Conservation (phyloP, 805 yeast species). For the Teunomyces atbi region DNA sequence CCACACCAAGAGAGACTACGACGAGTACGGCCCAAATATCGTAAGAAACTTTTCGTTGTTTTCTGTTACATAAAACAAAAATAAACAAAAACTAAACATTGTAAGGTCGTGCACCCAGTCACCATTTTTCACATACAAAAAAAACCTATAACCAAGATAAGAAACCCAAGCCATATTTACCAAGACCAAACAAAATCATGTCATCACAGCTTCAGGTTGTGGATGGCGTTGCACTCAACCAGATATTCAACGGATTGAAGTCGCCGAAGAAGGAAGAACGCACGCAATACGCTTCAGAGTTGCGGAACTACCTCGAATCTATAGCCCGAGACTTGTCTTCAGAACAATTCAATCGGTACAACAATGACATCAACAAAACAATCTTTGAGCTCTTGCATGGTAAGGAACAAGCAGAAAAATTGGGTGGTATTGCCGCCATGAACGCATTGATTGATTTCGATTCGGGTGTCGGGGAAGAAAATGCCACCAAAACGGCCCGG, state of each 20-base stretch:
- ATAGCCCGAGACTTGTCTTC: constrained; percentile 78
- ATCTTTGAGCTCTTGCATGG: constrained; percentile 84
- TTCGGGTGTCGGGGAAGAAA: constrained; percentile 71
- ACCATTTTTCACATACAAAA: constrained; percentile 2
- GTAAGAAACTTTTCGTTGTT: constrained; percentile 96
- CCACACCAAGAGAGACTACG: constrained; percentile 95
- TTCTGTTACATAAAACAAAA: constrained; percentile 64
- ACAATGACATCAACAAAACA: constrained; percentile 80
- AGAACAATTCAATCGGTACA: constrained; percentile 78
- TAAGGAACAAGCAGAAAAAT: constrained; percentile 63
- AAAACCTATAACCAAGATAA: neutral
- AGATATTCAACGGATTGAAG: constrained; percentile 52
- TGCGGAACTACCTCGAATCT: constrained; percentile 65
- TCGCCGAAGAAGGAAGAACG: constrained; percentile 43
- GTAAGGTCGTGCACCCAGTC: constrained; percentile 5
- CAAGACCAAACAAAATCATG: neutral
- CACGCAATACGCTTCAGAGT: constrained; percentile 62
- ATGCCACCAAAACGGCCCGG: constrained; percentile 84
- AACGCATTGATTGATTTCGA: constrained; percentile 84
- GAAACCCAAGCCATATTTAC: too few species aligned
- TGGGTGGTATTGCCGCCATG: constrained; percentile 91
- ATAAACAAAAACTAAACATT: neutral
- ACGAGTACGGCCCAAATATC: constrained; percentile 95
- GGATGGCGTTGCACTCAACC: constrained; percentile 51
- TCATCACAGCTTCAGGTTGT: constrained; percentile 30